Percentiles rank a stretch among this genome's conserved stretches.
Evolutionary conservation across 257 asterid genomes (phyloP).

Genomic region (Mentha longifolia): DNA sequence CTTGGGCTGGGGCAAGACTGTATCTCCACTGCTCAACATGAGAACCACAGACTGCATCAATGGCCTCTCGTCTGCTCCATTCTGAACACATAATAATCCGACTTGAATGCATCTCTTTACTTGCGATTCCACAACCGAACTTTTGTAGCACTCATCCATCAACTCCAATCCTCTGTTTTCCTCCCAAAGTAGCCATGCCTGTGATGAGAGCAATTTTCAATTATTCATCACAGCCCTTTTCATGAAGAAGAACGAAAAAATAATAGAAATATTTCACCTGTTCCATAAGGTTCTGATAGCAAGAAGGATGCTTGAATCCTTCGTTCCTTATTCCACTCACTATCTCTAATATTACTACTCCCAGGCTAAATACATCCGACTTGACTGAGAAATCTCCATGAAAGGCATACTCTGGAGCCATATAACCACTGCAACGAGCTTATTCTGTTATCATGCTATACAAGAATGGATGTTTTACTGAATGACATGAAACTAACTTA

Average conservation of each 20-base stretch:
- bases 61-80: constrained; percentile 16
- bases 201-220: neutral
- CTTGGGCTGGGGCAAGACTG: constrained; percentile 16
- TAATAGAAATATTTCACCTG: too few species aligned
- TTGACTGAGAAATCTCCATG: constrained; percentile 33
- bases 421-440: constrained; percentile 15
- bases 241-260: too few species aligned
- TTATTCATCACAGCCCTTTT: too few species aligned
- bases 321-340: constrained; percentile 28
- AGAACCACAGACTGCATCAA: constrained; percentile 30
- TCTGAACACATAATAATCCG: constrained; percentile 30
- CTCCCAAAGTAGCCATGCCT: constrained; percentile 24
- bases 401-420: constrained; percentile 35
- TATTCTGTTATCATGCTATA: too few species aligned
- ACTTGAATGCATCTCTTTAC: constrained; percentile 32
- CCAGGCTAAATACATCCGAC: constrained; percentile 28
- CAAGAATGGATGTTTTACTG: too few species aligned
- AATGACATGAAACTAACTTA: neutral
- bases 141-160: constrained; percentile 13
- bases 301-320: constrained; percentile 1
- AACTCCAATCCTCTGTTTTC: constrained; percentile 22
- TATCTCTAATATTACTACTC: constrained; percentile 29
- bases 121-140: constrained; percentile 11
- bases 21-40: constrained; percentile 24
- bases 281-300: too few species aligned